Evolutionary conservation across 208 protist species (phyloP).

Genomic region (Leptomonas pyrrhocoris): DNA sequence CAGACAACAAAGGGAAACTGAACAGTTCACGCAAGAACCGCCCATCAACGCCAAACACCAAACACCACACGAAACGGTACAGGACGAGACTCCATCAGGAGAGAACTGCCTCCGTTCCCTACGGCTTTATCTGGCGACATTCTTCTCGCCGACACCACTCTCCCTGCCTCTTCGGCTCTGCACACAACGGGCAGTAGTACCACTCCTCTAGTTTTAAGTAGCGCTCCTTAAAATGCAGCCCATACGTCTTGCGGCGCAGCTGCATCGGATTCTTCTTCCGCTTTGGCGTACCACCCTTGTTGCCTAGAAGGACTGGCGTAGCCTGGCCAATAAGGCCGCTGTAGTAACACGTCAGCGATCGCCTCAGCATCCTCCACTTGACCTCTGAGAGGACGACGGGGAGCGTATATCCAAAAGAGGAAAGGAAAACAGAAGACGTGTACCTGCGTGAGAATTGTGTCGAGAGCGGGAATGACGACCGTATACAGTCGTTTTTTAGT

Average conservation of each 20-base stretch:
- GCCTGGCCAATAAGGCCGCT: conserved; percentile 52
- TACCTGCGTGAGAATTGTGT: no score
- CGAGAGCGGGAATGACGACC: no score
- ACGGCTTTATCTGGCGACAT: conserved; percentile 91
- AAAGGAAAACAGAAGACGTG: no score
- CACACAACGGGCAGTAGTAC: conserved; percentile 93
- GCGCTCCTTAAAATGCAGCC: conserved; percentile 91
- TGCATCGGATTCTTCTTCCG: conserved; percentile 91
- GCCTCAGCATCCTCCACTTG: conserved; percentile 31
- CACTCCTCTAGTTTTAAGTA: conserved; percentile 89
- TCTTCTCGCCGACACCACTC: conserved; percentile 92
- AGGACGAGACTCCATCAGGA: not conserved
- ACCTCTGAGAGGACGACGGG: not conserved
- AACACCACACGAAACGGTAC: not conserved
- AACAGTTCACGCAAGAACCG: no score
- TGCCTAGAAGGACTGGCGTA: conserved; percentile 74
- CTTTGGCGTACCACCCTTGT: conserved; percentile 91
- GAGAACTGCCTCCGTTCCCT: not conserved
- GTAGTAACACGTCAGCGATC: conserved; percentile 33
- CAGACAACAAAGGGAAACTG: no score
- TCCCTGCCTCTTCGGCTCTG: conserved; percentile 89
- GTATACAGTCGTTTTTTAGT: no score
- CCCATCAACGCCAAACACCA: not conserved
- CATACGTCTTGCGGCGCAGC: conserved; percentile 83
- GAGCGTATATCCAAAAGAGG: no score